Evolutionary conservation across 306 rosid species (phyloP).

Genomic region (Vigna hirtella): DNA sequence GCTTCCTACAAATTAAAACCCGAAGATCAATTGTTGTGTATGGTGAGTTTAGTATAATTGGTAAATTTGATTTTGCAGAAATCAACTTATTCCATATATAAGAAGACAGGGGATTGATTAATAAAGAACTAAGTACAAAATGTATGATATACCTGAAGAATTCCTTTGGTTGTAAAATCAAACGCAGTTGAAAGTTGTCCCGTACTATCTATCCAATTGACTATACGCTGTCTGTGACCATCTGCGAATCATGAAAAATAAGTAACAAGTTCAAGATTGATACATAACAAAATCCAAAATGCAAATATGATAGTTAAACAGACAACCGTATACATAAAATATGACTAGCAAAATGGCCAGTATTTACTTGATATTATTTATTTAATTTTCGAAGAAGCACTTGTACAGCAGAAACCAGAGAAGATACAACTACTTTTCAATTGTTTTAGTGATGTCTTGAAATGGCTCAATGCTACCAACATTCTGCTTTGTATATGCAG

Average conservation of each 20-base stretch:
- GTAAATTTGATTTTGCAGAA: not conserved
- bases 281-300: no score
- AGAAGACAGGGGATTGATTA: no score
- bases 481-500: not conserved
- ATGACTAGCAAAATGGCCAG: not conserved
- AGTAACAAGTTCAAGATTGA: not conserved
- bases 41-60: not conserved
- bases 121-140: not conserved
- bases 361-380: no score
- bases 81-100: not conserved
- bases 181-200: slow-evolving; percentile 90
- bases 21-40: not conserved
- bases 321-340: no score
- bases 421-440: no score
- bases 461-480: not conserved
- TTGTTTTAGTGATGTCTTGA: not conserved
- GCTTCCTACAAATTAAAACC: slow-evolving; percentile 69
- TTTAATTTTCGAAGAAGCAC: no score
- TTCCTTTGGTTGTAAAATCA: slow-evolving; percentile 97
- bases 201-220: slow-evolving; percentile 86
- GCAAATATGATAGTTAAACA: no score
- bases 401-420: no score
- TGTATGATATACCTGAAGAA: slow-evolving; percentile 74
- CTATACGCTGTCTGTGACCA: slow-evolving; percentile 78
- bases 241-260: slow-evolving; percentile 57